A percentile compares a stretch with the other conserved stretches of the same genome.
Evolutionary conservation across 1,284 basidiomycete genomes (phyloP).

Genomic region (Ustilago xerochloae): DNA sequence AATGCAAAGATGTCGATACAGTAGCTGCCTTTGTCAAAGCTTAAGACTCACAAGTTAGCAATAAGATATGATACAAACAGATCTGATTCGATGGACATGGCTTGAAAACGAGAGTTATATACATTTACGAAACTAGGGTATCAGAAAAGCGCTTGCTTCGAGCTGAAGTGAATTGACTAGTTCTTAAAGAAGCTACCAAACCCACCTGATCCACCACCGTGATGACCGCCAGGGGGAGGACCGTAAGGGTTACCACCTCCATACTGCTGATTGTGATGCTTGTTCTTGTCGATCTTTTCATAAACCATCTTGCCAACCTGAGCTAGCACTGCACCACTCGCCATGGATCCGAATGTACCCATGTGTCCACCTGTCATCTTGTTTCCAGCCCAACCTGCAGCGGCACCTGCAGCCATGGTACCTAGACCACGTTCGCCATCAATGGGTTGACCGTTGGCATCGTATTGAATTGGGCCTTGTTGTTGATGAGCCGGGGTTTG

Average conservation of each 20-base stretch:
- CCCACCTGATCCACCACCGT: slow-evolving; percentile 19
- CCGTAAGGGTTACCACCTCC: slow-evolving; percentile 28
- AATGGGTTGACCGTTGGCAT: slow-evolving; percentile 55
- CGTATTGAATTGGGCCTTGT: slow-evolving; percentile 49
- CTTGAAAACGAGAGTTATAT: neutral
- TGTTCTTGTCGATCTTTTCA: slow-evolving; percentile 44
- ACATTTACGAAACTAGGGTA: neutral
- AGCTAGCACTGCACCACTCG: slow-evolving; percentile 53
- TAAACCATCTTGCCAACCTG: slow-evolving; percentile 57
- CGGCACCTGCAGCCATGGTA: slow-evolving; percentile 58
- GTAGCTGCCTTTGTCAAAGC: slow-evolving; percentile 31
- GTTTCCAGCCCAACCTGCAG: slow-evolving; percentile 55
- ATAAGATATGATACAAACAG: neutral
- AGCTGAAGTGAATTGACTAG: neutral
- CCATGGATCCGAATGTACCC: slow-evolving; percentile 44
- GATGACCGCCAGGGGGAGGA: slow-evolving; percentile 15
- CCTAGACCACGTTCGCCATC: slow-evolving; percentile 59
- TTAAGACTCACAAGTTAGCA: neutral
- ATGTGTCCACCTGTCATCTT: slow-evolving; percentile 53
- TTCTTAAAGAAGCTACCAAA: slow-evolving; percentile 44
- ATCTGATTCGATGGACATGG: neutral
- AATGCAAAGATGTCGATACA: slow-evolving; percentile 37
- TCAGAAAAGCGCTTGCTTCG: neutral
- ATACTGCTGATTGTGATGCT: slow-evolving; percentile 24
- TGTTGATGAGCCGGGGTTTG: slow-evolving; percentile 19